A percentile compares a stretch with the other conserved stretches of the same genome.
phyloP scores from a whole-genome alignment of 2,329 filamentous ascomycete genomes.

The Aspergillus sp. region DNA sequence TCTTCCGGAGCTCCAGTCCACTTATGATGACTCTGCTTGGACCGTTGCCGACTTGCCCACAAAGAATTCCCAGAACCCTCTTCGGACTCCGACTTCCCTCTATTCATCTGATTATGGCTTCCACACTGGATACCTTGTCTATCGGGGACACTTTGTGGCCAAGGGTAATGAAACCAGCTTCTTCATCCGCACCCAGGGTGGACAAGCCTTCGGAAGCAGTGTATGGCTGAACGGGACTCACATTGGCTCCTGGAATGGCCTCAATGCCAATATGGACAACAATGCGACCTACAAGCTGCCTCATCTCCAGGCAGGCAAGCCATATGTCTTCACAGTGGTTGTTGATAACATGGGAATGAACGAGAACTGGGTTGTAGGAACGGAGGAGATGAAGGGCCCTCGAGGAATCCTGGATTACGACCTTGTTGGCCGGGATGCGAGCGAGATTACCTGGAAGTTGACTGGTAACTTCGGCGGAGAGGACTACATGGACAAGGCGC shows the following conservation, averaged over 20 bases:
- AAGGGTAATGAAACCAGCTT: constrained; percentile 59
- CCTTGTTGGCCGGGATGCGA: constrained; percentile 37
- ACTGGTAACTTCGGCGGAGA: constrained; percentile 59
- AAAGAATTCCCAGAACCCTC: constrained; percentile 56
- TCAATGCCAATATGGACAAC: constrained; percentile 46
- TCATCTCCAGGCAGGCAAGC: constrained; percentile 48
- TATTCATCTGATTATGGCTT: constrained; percentile 73
- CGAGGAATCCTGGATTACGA: constrained; percentile 52
- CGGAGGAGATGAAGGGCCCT: constrained; percentile 57
- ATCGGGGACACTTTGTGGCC: constrained; percentile 66
- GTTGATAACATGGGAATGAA: constrained; percentile 73
- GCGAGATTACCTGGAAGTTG: constrained; percentile 52
- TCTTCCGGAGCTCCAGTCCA: constrained; percentile 63
- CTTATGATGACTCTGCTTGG: constrained; percentile 71
- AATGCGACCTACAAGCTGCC: constrained; percentile 59
- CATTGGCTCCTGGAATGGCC: constrained; percentile 63
- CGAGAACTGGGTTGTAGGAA: constrained; percentile 61
- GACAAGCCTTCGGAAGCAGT: constrained; percentile 63
- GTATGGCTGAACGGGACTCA: constrained; percentile 64
- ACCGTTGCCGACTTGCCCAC: constrained; percentile 57
- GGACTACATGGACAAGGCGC: constrained; percentile 49
- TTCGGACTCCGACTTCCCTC: constrained; percentile 64
- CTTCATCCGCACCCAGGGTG: constrained; percentile 61
- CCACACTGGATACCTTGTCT: constrained; percentile 66
- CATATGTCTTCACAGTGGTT: constrained; percentile 65